Evolutionary conservation across 192 early-diverging fungal species (phyloP).

Genomic region (Umbelopsis isabellina): DNA sequence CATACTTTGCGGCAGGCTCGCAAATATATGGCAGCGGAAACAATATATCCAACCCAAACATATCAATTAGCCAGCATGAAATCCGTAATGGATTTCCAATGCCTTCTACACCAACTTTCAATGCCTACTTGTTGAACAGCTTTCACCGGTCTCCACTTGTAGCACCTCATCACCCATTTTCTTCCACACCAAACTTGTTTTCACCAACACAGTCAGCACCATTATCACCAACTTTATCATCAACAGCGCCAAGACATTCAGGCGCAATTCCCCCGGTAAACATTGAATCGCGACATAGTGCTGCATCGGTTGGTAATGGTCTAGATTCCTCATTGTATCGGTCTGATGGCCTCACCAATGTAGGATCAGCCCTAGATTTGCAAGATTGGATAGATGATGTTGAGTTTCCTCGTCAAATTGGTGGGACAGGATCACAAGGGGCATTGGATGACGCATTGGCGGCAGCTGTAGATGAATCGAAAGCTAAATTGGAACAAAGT

Average conservation of each 20-base stretch:
- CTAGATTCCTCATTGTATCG: slow-evolving; percentile 4
- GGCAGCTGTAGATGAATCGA: slow-evolving; percentile 12
- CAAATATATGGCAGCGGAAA: neutral
- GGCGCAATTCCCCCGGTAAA: neutral
- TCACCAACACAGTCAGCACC: slow-evolving; percentile 20
- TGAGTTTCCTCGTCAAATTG: slow-evolving; percentile 3
- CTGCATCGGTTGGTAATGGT: neutral
- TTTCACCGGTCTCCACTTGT: slow-evolving; percentile 43
- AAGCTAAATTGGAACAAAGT: slow-evolving; percentile 30
- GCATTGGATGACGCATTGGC: slow-evolving; percentile 7
- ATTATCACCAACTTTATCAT: slow-evolving; percentile 9
- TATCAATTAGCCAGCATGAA: slow-evolving; percentile 9
- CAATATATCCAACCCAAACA: neutral
- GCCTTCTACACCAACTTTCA: slow-evolving; percentile 24
- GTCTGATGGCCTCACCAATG: neutral
- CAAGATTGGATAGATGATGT: slow-evolving; percentile 42
- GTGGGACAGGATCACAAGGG: neutral
- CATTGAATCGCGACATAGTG: slow-evolving; percentile 6
- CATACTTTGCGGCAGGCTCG: neutral
- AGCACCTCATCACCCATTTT: slow-evolving; percentile 44
- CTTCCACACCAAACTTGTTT: slow-evolving; percentile 15
- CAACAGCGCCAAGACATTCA: neutral
- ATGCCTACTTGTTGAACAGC: slow-evolving; percentile 32
- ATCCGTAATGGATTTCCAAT: neutral
- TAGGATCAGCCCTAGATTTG: neutral